Base-by-base conservation (phyloP, 257 asterid species). In the Oldenlandia corymbosa region DNA sequence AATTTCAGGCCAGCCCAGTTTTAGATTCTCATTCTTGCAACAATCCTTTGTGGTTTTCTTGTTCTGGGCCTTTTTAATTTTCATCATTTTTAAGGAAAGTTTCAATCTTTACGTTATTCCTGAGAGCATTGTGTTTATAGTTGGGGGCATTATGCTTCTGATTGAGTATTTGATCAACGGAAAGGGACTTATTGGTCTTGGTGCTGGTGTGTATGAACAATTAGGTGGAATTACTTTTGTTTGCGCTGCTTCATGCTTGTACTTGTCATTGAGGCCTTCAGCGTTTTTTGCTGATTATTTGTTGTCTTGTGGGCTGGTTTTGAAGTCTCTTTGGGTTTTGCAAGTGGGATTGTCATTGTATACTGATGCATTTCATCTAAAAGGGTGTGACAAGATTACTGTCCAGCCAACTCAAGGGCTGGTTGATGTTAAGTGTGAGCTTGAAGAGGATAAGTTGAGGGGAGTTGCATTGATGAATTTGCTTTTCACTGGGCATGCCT, bases 271-370 rank as follows among this genome's bases (percentile, higher is more conserved):
- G 66, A 68, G 74, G 39, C 95, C 90, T 7, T 61, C 74, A 14
- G 83, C 87, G 0, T 88, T 84, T 58, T 78, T 85, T 2, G 93
- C 87, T 0, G 93, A 85, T 52, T 80, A 78, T 78, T 32, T 82
- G 80, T 62, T 90, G 71, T 87, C 93, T 1, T 83, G 73, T 28
- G 88, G 85, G 54, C 64, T 88, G 62, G 64, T 88, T 58, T 74
- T 90, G 86, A 88, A 90, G 79, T 92, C 89, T 18, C 79, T 82
- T 68, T 90, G 97, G 96, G 87, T 79, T 28, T 31, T 90, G 85
- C 97, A 90, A 77, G 86, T 75, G 66, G 97, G 96, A 1, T 56
- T 90, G 49, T 82, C 88, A 1, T 71, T 88, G 43, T 90, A 88
- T 72, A 82, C 89, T 17, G 95, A 85, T 75, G 53, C 73, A 17